These are phyloP conservation scores for Halophytophthora batemanensis DNA, from an alignment of 352 stramenopile species.

Conservation along the genomic window DNA sequence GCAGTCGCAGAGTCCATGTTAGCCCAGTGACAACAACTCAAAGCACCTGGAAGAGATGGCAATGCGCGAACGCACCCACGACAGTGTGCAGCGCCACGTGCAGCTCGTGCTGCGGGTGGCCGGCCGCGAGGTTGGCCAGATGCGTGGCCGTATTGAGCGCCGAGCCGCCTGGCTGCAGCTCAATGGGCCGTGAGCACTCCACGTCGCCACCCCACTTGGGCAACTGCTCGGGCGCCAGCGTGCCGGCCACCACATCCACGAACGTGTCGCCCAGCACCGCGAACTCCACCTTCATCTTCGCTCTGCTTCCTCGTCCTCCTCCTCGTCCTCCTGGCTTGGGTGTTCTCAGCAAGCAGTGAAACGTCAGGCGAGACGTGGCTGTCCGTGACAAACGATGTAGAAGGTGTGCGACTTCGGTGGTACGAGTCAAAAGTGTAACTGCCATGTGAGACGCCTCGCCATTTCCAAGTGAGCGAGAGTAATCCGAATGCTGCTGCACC, in stretches of 20 bases:
- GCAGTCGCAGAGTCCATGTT: too few relatives aligned
- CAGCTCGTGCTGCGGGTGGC: constrained; percentile 22
- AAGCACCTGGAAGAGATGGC: background rate
- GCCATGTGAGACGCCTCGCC: too few relatives aligned
- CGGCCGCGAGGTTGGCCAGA: constrained; percentile 48
- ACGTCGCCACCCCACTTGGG: constrained; percentile 78
- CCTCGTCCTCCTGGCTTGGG: background rate
- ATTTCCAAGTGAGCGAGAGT: too few relatives aligned
- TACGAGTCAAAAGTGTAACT: too few relatives aligned
- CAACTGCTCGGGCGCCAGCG: constrained; percentile 54
- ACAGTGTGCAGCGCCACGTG: constrained; percentile 58
- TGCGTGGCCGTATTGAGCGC: constrained; percentile 84
- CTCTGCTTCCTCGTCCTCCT: too few relatives aligned
- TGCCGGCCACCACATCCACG: constrained; percentile 79
- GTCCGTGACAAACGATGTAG: too few relatives aligned
- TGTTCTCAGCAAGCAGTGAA: too few relatives aligned
- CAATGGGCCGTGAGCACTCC: constrained; percentile 60
- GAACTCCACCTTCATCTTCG: constrained; percentile 44
- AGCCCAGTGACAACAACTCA: background rate
- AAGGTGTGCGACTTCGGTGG: too few relatives aligned
- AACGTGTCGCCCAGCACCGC: constrained; percentile 67
- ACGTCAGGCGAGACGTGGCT: too few relatives aligned
- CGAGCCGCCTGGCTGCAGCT: constrained; percentile 77
- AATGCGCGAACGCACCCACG: constrained; percentile 29
- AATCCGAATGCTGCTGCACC: too few relatives aligned